Percentiles rank a stretch among this genome's conserved stretches.
These are phyloP conservation scores for Cenchrus fungigraminus DNA, from an alignment of 176 grass and related monocot genomes.

Conservation along the genomic window DNA sequence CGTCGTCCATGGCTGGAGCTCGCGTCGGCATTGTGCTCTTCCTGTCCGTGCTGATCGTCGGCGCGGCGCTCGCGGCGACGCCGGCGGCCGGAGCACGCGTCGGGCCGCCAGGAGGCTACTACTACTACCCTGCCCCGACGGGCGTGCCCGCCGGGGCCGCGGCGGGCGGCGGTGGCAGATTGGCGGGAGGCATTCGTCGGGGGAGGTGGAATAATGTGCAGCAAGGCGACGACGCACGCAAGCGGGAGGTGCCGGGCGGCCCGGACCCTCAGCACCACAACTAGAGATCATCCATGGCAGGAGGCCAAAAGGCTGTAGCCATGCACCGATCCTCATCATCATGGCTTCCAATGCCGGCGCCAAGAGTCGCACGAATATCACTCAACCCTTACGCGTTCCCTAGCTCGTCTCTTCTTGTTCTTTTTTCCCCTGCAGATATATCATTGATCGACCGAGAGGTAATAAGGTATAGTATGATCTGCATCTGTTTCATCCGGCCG, in stretches of 20 bases:
- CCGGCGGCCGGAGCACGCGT: constrained; percentile 14
- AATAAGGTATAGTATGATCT: background rate
- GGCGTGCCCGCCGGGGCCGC: background rate
- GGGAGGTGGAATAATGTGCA: constrained; percentile 49
- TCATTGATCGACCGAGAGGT: background rate
- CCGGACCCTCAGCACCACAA: constrained; percentile 77
- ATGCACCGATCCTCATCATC: background rate
- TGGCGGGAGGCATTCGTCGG: constrained; percentile 2
- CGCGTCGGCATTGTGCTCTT: constrained; percentile 39
- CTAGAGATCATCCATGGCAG: constrained; percentile 9
- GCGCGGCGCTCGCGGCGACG: constrained; percentile 34
- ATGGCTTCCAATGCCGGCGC: background rate
- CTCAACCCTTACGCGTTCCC: background rate
- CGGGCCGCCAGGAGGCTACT: background rate
- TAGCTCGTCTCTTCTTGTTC: background rate
- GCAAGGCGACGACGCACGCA: constrained; percentile 27
- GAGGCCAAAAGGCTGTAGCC: background rate
- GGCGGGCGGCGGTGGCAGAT: background rate
- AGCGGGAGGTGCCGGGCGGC: constrained; percentile 70
- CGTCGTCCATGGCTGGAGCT: constrained; percentile 17
- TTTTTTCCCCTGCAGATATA: background rate
- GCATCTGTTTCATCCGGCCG: background rate
- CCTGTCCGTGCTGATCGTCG: constrained; percentile 36
- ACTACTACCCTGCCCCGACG: background rate
- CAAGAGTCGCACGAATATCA: background rate